Base-by-base conservation (phyloP, 2,329 filamentous ascomycete species). In the Xylaria multiplex region DNA sequence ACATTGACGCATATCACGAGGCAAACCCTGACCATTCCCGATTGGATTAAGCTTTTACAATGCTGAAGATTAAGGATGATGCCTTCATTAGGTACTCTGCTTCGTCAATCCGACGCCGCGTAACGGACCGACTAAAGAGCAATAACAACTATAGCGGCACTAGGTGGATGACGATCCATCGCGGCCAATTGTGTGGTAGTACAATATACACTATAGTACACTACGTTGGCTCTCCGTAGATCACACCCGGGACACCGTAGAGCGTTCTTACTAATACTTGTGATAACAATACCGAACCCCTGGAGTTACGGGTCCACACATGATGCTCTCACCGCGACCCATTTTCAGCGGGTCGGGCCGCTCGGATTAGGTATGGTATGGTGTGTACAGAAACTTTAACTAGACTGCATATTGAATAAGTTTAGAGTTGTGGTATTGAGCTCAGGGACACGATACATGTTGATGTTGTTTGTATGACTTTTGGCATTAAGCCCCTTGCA, bases 341-440 rank as follows among this genome's bases (percentile, higher is more conserved):
- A 35, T 46, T 37, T 37, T 55, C 42, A 42, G 50, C 59, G 59
- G 59, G 45, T 32, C 50, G 59, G 59, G 19, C 50, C 59, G 50
- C 50, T 37, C 2, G 42, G 19, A 55, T 55, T 22, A n/a, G 22
- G 35, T 37, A 22, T 13, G 16, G 19, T 27, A 27, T 27, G 27
- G 27, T 27, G 27, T 27, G 27, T 27, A 5, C 27, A 27, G 27
- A 27, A 27, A 27, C 9, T 37, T 27, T 55, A n/a, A 6, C 53
- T 55, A 43, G 37, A 30, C 37, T 55, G 53, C 14, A n/a, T 42
- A 55, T 32, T 30, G 53, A n/a, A 42, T 43, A 22, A 5, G 37
- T 40, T 40, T 14, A 40, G 3, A 13, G 4, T 40, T 13, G 37
- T 30, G 14, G 14, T 43, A 27, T 43, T 43, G 52, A 30, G 11